These are phyloP conservation scores for Glaciozyma martinii DNA, from an alignment of 768 basidiomycete genomes.

Conservation along the genomic window DNA sequence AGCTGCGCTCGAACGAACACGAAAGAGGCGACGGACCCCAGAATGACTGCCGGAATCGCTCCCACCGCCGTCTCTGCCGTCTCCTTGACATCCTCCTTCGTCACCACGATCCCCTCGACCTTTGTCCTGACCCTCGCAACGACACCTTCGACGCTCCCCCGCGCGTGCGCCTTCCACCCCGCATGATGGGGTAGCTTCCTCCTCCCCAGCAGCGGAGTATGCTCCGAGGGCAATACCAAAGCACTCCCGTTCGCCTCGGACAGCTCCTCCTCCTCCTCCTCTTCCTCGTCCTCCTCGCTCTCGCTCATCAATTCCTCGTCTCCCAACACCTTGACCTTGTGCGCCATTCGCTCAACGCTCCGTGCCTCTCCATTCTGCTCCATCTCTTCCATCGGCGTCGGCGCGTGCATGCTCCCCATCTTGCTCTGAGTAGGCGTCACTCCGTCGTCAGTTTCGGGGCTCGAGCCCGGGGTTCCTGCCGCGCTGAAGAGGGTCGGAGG, in stretches of 20 bases:
- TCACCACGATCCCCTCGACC: constrained; percentile 3
- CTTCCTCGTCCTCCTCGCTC: not conserved
- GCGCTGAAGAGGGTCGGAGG: not conserved
- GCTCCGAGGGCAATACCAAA: not conserved
- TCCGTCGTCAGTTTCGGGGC: not conserved
- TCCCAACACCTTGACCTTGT: not conserved
- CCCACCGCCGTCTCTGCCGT: constrained; percentile 1
- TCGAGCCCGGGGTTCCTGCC: not conserved
- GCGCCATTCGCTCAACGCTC: not conserved
- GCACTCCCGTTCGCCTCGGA: not conserved
- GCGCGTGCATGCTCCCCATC: not conserved
- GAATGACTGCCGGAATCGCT: constrained; percentile 26
- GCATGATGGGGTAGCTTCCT: not conserved
- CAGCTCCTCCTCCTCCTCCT: not conserved
- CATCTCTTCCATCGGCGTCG: not conserved
- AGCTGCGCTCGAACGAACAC: constrained; percentile 60
- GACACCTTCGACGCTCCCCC: not conserved
- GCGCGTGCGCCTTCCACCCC: not conserved
- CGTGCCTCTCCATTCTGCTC: not conserved
- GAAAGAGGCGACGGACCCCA: constrained; percentile 48
- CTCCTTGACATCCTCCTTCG: constrained; percentile 11
- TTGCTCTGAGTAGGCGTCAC: constrained; percentile 14
- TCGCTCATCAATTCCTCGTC: not conserved
- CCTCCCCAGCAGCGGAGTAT: constrained; percentile 25
- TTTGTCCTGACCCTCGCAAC: not conserved